A percentile compares a stretch with the other conserved stretches of the same genome.
These are phyloP conservation scores for Omphalotus guepiniiformis DNA, from an alignment of 768 basidiomycete species.

Conservation along the genomic window DNA sequence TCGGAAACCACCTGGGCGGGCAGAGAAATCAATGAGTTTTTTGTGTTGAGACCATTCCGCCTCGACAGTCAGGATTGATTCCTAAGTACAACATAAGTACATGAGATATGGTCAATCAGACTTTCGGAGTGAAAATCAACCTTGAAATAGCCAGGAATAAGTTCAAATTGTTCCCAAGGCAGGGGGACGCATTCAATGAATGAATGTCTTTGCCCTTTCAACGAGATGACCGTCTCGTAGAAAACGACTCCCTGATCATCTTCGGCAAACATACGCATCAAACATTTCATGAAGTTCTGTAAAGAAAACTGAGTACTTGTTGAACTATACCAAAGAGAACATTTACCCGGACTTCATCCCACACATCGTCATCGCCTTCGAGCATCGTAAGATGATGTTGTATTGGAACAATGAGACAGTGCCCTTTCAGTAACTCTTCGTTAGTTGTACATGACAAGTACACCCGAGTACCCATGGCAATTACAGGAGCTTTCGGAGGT, in stretches of 20 bases:
- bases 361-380: constrained; percentile 12
- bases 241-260: constrained; percentile 94
- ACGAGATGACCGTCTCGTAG: constrained; percentile 86
- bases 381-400: constrained; percentile 90
- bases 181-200: constrained; percentile 93
- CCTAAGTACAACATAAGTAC: constrained; percentile 37
- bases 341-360: constrained; percentile 23
- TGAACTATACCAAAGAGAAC: background rate
- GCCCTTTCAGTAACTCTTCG: constrained; percentile 88
- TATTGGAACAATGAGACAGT: constrained; percentile 93
- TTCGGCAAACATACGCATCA: constrained; percentile 93
- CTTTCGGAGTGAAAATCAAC: constrained; percentile 31
- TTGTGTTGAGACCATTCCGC: constrained; percentile 98
- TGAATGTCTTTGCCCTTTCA: constrained; percentile 88
- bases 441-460: constrained; percentile 88
- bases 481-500: constrained; percentile 78
- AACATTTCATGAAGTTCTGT: constrained; percentile 82
- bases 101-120: background rate
- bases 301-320: constrained; percentile 4
- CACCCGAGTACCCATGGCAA: constrained; percentile 86
- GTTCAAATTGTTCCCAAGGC: constrained; percentile 82
- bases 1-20: constrained; percentile 88
- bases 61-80: constrained; percentile 91
- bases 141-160: constrained; percentile 91
- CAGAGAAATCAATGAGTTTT: constrained; percentile 91